Conservation (phyloP, 257 asterid species). For the Craterostigma plantagineum region DNA sequence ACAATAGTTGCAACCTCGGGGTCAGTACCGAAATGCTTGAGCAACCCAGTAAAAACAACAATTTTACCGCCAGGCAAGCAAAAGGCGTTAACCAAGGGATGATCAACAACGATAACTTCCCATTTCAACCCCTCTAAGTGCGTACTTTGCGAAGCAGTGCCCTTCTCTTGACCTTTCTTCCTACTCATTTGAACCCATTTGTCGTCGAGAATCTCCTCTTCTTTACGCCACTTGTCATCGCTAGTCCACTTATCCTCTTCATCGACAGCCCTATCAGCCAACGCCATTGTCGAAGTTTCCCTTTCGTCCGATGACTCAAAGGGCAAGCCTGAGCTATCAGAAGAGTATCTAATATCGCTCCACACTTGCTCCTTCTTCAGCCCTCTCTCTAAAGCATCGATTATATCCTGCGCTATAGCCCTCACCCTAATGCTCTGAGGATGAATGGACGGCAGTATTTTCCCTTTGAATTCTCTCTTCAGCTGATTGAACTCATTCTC, state of each 20-base stretch:
- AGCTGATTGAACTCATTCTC: slow-evolving; percentile 40
- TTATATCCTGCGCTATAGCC: slow-evolving; percentile 47
- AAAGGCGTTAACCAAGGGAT: slow-evolving; percentile 60
- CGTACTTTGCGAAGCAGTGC: slow-evolving; percentile 23
- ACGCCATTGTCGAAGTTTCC: slow-evolving; percentile 16
- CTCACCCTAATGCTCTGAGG: slow-evolving; percentile 78
- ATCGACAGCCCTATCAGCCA: slow-evolving; percentile 14
- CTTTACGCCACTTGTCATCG: slow-evolving; percentile 56
- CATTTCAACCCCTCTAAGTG: slow-evolving; percentile 81
- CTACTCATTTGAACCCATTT: slow-evolving; percentile 69
- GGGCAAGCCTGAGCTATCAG: slow-evolving; percentile 12
- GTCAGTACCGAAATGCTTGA: slow-evolving; percentile 60
- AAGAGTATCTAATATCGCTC: slow-evolving; percentile 53
- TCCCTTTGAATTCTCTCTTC: slow-evolving; percentile 41
- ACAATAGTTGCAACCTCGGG: slow-evolving; percentile 76
- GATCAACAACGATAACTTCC: slow-evolving; percentile 78
- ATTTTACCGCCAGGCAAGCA: slow-evolving; percentile 96
- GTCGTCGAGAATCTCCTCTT: slow-evolving; percentile 77
- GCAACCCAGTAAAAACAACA: slow-evolving; percentile 83
- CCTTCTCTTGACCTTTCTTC: slow-evolving; percentile 49
- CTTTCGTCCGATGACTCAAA: slow-evolving; percentile 13
- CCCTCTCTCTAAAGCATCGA: slow-evolving; percentile 67
- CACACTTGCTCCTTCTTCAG: slow-evolving; percentile 59
- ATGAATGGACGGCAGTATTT: slow-evolving; percentile 69
- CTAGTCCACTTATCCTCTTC: slow-evolving; percentile 36